phyloP scores from a whole-genome alignment of 345 rosid species.

The Mercurialis annua region DNA sequence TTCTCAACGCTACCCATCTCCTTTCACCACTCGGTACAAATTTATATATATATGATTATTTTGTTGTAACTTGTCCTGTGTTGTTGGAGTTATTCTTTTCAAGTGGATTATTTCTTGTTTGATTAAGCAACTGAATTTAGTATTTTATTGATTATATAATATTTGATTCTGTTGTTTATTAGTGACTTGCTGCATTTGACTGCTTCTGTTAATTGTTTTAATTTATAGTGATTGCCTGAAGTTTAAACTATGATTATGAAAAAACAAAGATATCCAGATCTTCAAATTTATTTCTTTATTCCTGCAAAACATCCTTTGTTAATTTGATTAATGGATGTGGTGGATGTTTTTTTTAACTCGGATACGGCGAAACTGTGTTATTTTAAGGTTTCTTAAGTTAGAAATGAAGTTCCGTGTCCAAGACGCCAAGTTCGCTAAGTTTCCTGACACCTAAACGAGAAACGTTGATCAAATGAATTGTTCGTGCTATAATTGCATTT shows the following conservation, averaged over 20 bases:
- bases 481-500: background rate
- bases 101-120: background rate
- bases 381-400: too few relatives aligned
- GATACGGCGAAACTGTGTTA: too few relatives aligned
- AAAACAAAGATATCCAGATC: slow-evolving; percentile 2
- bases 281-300: background rate
- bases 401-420: too few relatives aligned
- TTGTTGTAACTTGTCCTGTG: background rate
- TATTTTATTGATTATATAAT: background rate
- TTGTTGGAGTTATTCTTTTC: background rate
- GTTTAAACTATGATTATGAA: background rate
- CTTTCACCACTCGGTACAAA: slow-evolving; percentile 55
- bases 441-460: too few relatives aligned
- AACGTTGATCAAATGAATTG: too few relatives aligned
- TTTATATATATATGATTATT: background rate
- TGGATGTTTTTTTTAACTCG: too few relatives aligned
- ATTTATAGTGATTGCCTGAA: background rate
- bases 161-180: background rate
- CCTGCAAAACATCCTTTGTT: background rate
- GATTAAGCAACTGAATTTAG: background rate
- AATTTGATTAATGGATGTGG: background rate
- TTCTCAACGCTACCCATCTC: slow-evolving; percentile 35
- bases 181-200: background rate
- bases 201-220: background rate
- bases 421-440: too few relatives aligned